Evolutionary conservation across 192 early-diverging fungal species (phyloP).

Genomic region (Coemansia sp.): DNA sequence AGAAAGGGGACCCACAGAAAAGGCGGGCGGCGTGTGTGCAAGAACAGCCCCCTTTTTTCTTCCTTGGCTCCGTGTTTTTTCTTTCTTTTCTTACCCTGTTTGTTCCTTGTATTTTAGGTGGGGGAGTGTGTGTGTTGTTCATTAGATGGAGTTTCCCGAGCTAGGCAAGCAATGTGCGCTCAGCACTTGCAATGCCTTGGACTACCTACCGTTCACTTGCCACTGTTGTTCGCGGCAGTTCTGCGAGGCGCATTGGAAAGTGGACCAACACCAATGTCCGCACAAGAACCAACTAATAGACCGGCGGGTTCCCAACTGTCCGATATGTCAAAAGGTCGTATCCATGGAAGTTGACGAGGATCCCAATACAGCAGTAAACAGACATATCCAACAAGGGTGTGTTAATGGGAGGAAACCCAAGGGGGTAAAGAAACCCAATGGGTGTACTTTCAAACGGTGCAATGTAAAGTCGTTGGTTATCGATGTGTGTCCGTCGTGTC

Average conservation of each 20-base stretch:
- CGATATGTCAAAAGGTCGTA: slow-evolving; percentile 68
- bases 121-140: no score
- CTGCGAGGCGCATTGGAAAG: slow-evolving; percentile 63
- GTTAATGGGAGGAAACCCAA: slow-evolving; percentile 33
- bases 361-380: slow-evolving; percentile 54
- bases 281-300: slow-evolving; percentile 53
- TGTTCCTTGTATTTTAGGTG: background rate
- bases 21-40: no score
- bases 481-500: slow-evolving; percentile 62
- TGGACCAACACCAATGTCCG: slow-evolving; percentile 59
- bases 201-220: slow-evolving; percentile 52
- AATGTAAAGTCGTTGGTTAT: slow-evolving; percentile 61
- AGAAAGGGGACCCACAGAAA: no score
- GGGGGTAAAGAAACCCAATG: slow-evolving; percentile 29
- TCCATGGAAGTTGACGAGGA: slow-evolving; percentile 65
- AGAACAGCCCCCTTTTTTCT: no score
- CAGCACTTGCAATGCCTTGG: slow-evolving; percentile 54
- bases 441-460: slow-evolving; percentile 60
- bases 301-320: slow-evolving; percentile 65
- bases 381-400: slow-evolving; percentile 21
- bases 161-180: slow-evolving; percentile 62
- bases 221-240: slow-evolving; percentile 40
- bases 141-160: slow-evolving; percentile 65
- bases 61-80: background rate
- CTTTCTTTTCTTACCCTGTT: background rate